Evolutionary conservation across 2,329 filamentous ascomycete species (phyloP).

Genomic region (Aspergillus caelatus): DNA sequence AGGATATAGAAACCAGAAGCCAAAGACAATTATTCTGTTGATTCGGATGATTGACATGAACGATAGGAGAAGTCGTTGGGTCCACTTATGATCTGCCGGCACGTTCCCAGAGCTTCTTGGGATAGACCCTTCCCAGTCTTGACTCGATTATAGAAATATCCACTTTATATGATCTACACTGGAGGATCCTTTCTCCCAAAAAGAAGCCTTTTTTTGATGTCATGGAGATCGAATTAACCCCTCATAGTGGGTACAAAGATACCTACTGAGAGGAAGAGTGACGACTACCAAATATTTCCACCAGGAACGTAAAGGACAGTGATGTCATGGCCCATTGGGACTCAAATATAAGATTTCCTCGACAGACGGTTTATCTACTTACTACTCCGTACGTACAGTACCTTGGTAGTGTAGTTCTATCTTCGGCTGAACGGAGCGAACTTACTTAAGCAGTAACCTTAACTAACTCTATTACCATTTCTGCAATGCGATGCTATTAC

Average conservation of each 20-base stretch:
- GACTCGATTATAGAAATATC: background rate
- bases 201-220: background rate
- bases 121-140: background rate
- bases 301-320: background rate
- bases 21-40: background rate
- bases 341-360: background rate
- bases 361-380: background rate
- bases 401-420: background rate
- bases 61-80: background rate
- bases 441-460: background rate
- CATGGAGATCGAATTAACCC: background rate
- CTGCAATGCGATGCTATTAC: background rate
- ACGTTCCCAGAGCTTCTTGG: background rate
- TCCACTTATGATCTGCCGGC: slow-evolving; percentile 2
- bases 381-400: too few species aligned
- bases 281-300: background rate
- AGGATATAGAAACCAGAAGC: background rate
- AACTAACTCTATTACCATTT: background rate
- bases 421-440: background rate
- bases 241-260: background rate
- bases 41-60: background rate
- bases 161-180: background rate
- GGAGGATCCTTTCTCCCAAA: background rate
- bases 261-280: background rate
- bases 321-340: background rate